Conservation (phyloP, 176 grass and related monocot genomes). For the Raddia guianensis region DNA sequence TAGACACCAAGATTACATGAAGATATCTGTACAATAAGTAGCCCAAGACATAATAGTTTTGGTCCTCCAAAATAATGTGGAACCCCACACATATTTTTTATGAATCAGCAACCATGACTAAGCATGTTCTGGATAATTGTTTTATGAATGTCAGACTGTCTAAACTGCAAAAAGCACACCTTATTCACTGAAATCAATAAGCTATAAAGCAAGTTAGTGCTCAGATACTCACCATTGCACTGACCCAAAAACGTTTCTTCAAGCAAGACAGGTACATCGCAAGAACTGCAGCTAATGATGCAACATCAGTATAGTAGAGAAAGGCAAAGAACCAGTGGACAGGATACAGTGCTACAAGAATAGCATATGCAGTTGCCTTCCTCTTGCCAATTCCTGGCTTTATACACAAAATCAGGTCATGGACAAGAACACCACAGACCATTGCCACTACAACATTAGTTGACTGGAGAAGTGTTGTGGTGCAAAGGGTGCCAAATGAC, state of each 20-base stretch:
- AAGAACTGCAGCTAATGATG: constrained; percentile 83
- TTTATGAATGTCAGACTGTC: background rate
- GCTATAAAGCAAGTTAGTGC: constrained; percentile 5
- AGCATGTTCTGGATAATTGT: background rate
- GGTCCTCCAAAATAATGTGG: background rate
- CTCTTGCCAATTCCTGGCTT: constrained; percentile 60
- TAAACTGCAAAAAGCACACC: constrained; percentile 3
- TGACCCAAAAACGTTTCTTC: constrained; percentile 77
- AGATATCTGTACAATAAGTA: background rate
- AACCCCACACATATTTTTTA: background rate
- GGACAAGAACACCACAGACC: constrained; percentile 66
- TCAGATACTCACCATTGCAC: constrained; percentile 67
- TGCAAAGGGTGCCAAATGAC: constrained; percentile 64
- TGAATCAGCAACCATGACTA: background rate
- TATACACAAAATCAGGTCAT: constrained; percentile 74
- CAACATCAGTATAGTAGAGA: constrained; percentile 88
- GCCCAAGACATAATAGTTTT: background rate
- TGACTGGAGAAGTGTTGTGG: constrained; percentile 69
- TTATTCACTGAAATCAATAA: constrained; percentile 1
- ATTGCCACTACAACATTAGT: constrained; percentile 78
- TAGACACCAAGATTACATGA: constrained; percentile 9
- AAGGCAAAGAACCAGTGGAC: constrained; percentile 96
- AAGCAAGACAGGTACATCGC: constrained; percentile 83
- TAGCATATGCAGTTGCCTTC: constrained; percentile 72
- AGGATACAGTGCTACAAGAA: constrained; percentile 71